Percentiles rank a stretch among this genome's conserved stretches.
These are phyloP conservation scores for Jamesozyma rosinii DNA, from an alignment of 805 yeast species.

Conservation along the genomic window DNA sequence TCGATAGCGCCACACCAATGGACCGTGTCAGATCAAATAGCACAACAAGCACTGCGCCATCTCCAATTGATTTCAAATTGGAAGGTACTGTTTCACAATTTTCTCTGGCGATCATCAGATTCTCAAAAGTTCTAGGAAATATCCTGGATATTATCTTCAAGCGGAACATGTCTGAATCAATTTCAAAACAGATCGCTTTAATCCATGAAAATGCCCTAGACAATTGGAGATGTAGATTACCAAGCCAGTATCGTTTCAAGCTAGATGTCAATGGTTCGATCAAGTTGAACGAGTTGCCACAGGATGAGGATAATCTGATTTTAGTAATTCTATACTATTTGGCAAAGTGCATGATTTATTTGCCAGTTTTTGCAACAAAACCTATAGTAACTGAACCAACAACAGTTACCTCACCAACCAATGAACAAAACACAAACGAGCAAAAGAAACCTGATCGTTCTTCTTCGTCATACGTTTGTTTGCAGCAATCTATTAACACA, in stretches of 20 bases:
- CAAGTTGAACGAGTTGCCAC: constrained; percentile 13
- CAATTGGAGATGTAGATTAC: constrained; percentile 67
- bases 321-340: constrained; percentile 52
- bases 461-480: constrained; percentile 51
- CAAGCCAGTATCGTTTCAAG: constrained; percentile 51
- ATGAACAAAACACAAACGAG: constrained; percentile 10
- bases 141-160: constrained; percentile 64
- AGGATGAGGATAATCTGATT: constrained; percentile 39
- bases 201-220: constrained; percentile 62
- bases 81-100: constrained; percentile 62
- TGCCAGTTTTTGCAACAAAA: constrained; percentile 49
- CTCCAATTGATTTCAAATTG: constrained; percentile 39
- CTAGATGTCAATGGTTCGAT: constrained; percentile 47
- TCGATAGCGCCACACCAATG: constrained; percentile 35
- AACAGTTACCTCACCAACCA: constrained; percentile 7
- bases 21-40: constrained; percentile 44
- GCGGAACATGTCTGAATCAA: constrained; percentile 35
- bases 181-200: constrained; percentile 22
- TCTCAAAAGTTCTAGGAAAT: constrained; percentile 62
- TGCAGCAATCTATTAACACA: constrained; percentile 61
- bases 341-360: constrained; percentile 53
- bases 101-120: constrained; percentile 58
- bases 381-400: constrained; percentile 11
- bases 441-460: constrained; percentile 27
- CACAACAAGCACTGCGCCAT: constrained; percentile 36